Base-by-base conservation (phyloP, 2,329 filamentous ascomycete genomes). In the Colletotrichum truncatum region DNA sequence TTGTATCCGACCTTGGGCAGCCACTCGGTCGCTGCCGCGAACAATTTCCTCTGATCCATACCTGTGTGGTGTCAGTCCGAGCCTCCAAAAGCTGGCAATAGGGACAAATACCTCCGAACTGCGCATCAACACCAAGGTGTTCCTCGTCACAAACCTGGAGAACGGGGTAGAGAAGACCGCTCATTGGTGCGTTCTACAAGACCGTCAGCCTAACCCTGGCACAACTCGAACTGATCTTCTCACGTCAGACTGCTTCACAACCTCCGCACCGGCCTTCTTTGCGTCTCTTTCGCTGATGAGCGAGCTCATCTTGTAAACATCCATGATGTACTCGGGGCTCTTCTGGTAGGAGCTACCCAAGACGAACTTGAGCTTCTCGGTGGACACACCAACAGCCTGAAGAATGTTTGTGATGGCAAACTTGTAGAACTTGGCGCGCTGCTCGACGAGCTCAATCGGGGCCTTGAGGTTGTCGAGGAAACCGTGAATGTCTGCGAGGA, bases 111-210 rank as follows among this genome's bases (percentile, higher is more conserved):
- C 91, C 93, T 60, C 94, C 94, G 67, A 98, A 94, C 74, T 99
- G 93, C 2, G 88, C 91, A 76, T 99, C 95, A 4, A 94, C 93
- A 62, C 89, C 89, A 4, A 99, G 84, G 82, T 98, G 89, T 81
- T 96, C 86, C 81, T 98, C 95, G 74, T 98, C 95, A 48, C 98
- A 82, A 1, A 92, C 92, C 80, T 98, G 96, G 80, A 99, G 90
- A 49, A 97, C 84, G 1, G 93, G 93, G 82, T 97, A 97, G 67
- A 95, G 86, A 11, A 95, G 84, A 1, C 92, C 93, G 61, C 86
- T 89, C 58, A 97, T 76, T 3, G 91, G 87, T 9, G 91, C 88
- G 32, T 67, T 64, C 65, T 65, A 28, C 23, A 30, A 34, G 4
- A n/a, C 12, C 39, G 53, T 67, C 39, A 64, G 53, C 48, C 45